Percentiles rank a stretch among this genome's conserved stretches.
phyloP scores from a whole-genome alignment of 2,329 filamentous ascomycete species.

The Exophiala bonariae region DNA sequence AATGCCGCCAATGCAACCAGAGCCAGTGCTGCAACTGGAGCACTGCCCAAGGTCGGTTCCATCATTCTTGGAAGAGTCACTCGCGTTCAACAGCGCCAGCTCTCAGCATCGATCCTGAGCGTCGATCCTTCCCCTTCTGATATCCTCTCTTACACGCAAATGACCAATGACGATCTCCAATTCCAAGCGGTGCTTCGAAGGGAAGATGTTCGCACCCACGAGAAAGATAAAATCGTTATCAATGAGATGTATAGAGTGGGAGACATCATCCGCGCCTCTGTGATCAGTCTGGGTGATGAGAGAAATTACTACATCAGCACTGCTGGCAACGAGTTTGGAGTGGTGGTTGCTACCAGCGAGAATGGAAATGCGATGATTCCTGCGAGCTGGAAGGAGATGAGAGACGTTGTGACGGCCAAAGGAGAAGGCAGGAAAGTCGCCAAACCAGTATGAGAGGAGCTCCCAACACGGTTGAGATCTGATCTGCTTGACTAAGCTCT shows the following conservation, averaged over 20 bases:
- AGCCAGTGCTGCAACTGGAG: conserved; percentile 48
- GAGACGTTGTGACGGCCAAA: conserved; percentile 74
- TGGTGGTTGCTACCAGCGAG: conserved; percentile 85
- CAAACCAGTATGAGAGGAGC: conserved; percentile 61
- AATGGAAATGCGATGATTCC: conserved; percentile 88
- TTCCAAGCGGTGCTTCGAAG: conserved; percentile 83
- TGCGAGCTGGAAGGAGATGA: conserved; percentile 92
- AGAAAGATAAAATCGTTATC: conserved; percentile 92
- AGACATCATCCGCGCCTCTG: conserved; percentile 82
- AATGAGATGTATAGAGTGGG: conserved; percentile 89
- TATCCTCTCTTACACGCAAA: conserved; percentile 31
- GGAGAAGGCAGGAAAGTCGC: conserved; percentile 88
- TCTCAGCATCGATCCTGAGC: conserved; percentile 80
- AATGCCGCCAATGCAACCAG: conserved; percentile 40
- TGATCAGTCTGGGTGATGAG: conserved; percentile 91
- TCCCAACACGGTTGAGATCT: too few relatives aligned
- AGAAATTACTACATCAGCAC: conserved; percentile 94
- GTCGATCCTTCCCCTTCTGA: conserved; percentile 54
- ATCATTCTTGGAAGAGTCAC: conserved; percentile 82
- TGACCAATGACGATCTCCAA: conserved; percentile 60
- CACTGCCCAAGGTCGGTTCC: conserved; percentile 70
- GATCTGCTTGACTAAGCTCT: too few relatives aligned
- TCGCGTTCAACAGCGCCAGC: conserved; percentile 80
- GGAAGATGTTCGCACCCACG: conserved; percentile 90
- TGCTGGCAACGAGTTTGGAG: conserved; percentile 84